Evolutionary conservation across 2,329 filamentous ascomycete genomes (phyloP), one percentile per base, ranked within the genome.

Genomic region (Phyllosticta citribraziliensis): DNA sequence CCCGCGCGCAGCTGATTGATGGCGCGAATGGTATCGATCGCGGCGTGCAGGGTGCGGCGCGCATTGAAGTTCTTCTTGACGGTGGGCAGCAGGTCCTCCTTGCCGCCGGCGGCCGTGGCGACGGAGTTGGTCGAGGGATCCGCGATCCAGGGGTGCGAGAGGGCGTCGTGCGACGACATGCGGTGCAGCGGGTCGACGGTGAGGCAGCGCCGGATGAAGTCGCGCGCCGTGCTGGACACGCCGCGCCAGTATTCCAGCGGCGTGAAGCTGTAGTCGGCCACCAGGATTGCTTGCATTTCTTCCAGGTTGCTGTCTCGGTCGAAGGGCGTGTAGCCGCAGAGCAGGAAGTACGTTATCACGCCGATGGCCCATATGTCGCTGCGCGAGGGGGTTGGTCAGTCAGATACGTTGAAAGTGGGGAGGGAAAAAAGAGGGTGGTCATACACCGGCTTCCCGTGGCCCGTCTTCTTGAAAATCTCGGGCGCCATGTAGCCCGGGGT

Each of bases 401-500:
- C 11, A 19, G n/a, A 56, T 19, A 14, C n/a, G n/a, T n/a, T n/a
- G 33, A 55, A 52, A 52, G 27, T 2, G 27, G 27, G 9, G 8
- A 30, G 1, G 27, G 5, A 1, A 8, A 30, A 30, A 30, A 10
- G 27, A 0, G 27, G 24, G 24, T 6, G 53, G 10, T 64, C 75
- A 68, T 80, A 86, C 83, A 99, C 94, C 67, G 94, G 92, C 76
- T 97, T 99, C 65, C 94, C 94, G 73, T 99, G 94, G 25, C 94
- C 94, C 8, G 88, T 92, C 80, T 99, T 99, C 76, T 96, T 96
- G 79, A 99, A 99, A 70, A 99, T 99, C 74, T 99, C 94, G 22
- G 94, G 94, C 2, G 94, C 94, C 94, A 99, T 99, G 76, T 99
- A 99, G 56, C 94, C 94, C 3, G 94, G 94, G 1, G 94, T 99